These are phyloP conservation scores for Phytopythium kandeliae DNA, from an alignment of 352 stramenopile genomes.

Conservation along the genomic window DNA sequence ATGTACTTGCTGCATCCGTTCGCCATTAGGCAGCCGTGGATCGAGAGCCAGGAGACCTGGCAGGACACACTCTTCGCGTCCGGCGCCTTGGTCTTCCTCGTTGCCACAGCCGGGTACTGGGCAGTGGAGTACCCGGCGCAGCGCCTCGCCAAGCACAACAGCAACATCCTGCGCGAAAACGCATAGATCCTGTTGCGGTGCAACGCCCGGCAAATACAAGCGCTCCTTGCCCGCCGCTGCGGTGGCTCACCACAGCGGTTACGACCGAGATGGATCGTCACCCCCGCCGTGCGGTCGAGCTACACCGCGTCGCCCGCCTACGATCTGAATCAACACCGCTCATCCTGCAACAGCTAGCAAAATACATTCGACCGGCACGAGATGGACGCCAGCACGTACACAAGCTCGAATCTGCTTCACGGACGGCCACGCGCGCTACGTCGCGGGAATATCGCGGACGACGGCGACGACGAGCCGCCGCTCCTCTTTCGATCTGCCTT, in stretches of 20 bases:
- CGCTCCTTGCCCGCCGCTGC: no score
- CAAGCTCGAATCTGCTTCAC: no score
- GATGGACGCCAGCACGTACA: neutral
- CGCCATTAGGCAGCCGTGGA: slow-evolving; percentile 13
- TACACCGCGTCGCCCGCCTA: no score
- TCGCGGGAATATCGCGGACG: neutral
- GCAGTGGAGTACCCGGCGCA: slow-evolving; percentile 45
- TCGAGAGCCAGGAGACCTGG: neutral
- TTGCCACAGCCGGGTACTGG: slow-evolving; percentile 22
- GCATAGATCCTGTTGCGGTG: no score
- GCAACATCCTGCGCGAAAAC: no score
- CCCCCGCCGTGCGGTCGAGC: no score
- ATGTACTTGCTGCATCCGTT: slow-evolving; percentile 39
- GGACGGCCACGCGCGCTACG: neutral
- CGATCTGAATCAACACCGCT: no score
- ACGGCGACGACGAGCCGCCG: neutral
- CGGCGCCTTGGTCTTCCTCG: neutral
- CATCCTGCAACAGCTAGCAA: no score
- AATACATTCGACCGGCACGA: no score
- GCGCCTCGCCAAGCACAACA: slow-evolving; percentile 24
- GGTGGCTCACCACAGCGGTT: no score
- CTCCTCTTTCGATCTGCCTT: neutral
- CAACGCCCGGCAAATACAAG: no score
- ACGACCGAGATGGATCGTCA: no score
- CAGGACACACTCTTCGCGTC: neutral